Percentiles rank a stretch among this genome's conserved stretches.
Conservation (phyloP, 139 green algal species). For the Chlorella sp. region DNA sequence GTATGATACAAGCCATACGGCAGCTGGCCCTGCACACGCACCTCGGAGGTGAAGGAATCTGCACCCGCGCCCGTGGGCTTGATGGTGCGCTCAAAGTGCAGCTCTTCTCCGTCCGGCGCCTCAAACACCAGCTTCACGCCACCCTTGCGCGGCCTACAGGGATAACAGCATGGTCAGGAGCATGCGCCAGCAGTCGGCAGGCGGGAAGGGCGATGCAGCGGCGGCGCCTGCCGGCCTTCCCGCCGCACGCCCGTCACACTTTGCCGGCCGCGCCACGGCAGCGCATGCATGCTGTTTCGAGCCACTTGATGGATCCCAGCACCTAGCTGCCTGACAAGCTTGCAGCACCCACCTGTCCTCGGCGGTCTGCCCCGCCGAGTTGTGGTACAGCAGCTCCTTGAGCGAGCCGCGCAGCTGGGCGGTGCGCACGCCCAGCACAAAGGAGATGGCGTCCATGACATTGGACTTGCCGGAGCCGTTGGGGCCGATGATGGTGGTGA, state of each 20-base stretch:
- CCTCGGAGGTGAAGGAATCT: constrained; percentile 13
- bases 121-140: constrained; percentile 85
- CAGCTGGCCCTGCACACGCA: neutral
- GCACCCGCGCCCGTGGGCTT: constrained; percentile 52
- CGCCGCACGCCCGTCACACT: no score
- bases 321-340: no score
- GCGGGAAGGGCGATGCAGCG: no score
- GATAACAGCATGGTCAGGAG: neutral
- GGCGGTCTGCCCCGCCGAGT: constrained; percentile 55
- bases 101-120: constrained; percentile 64
- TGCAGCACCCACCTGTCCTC: constrained; percentile 34
- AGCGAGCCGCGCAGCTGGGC: constrained; percentile 82
- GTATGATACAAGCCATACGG: neutral
- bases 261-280: no score
- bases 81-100: constrained; percentile 86
- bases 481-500: constrained; percentile 96
- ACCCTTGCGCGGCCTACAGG: constrained; percentile 55
- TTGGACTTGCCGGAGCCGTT: constrained; percentile 98
- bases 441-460: constrained; percentile 98
- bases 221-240: no score
- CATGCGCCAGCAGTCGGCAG: no score
- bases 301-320: no score
- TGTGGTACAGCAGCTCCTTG: constrained; percentile 93
- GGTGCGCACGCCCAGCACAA: constrained; percentile 95
- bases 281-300: no score